phyloP scores from a whole-genome alignment of 805 yeast species.

The Pichia gijzeniarum region DNA sequence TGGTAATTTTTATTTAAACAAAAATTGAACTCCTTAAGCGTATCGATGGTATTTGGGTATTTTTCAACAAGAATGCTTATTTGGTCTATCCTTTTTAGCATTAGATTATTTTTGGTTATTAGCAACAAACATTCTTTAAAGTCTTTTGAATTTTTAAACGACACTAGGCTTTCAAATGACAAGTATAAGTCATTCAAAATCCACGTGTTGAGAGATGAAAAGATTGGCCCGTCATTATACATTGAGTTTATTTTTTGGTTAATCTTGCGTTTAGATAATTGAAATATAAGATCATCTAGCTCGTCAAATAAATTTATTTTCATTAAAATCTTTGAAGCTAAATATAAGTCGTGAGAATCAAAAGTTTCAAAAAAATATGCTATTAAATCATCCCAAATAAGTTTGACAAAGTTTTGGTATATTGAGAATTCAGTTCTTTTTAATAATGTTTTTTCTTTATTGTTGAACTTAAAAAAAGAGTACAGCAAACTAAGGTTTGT shows the following conservation, averaged over 20 bases:
- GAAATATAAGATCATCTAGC: conserved; percentile 28
- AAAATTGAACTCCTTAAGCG: conserved; percentile 51
- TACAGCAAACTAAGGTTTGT: conserved; percentile 7
- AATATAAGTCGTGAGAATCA: conserved; percentile 7
- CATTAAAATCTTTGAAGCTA: conserved; percentile 16
- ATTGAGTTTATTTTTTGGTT: conserved; percentile 11
- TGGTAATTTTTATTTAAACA: conserved; percentile 45
- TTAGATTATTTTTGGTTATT: conserved; percentile 21
- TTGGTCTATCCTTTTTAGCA: conserved; percentile 47
- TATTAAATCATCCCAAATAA: conserved; percentile 4
- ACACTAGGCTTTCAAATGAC: conserved; percentile 10
- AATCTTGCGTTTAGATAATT: conserved; percentile 35
- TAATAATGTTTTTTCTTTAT: conserved; percentile 5
- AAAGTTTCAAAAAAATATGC: not conserved
- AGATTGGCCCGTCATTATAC: conserved; percentile 23
- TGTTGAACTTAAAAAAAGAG: conserved; percentile 6
- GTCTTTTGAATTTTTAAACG: conserved; percentile 1
- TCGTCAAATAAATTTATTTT: conserved; percentile 20
- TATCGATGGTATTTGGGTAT: conserved; percentile 47
- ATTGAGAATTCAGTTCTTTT: conserved; percentile 13
- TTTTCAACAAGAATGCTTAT: conserved; percentile 50
- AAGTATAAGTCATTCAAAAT: conserved; percentile 35
- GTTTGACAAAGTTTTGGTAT: conserved; percentile 8
- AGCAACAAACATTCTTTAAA: conserved; percentile 16
- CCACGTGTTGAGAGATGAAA: conserved; percentile 33